Conservation (phyloP, 2,329 filamentous ascomycete species). For the Raffaelea ambrosiae region DNA sequence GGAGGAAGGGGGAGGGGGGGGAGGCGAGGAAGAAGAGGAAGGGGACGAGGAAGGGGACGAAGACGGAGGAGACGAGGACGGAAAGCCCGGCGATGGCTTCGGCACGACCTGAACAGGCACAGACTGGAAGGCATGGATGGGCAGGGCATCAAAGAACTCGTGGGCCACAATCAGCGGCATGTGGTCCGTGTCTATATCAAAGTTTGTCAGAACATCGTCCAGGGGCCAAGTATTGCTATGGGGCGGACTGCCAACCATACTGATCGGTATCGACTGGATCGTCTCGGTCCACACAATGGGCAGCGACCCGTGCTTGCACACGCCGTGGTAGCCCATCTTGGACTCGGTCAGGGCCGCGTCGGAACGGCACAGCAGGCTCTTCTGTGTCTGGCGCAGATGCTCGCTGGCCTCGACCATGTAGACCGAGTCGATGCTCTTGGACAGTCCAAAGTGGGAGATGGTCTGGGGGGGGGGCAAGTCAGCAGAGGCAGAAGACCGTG, state of each 20-base stretch:
- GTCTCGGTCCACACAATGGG: slow-evolving; percentile 90
- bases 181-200: slow-evolving; percentile 48
- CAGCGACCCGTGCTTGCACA: slow-evolving; percentile 63
- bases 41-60: slow-evolving; percentile 18
- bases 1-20: slow-evolving; percentile 25
- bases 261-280: slow-evolving; percentile 68
- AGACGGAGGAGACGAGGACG: slow-evolving; percentile 31
- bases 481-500: slow-evolving; percentile 2
- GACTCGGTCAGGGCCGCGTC: slow-evolving; percentile 59
- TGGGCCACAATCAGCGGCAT: slow-evolving; percentile 92
- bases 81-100: not conserved
- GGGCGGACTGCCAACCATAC: slow-evolving; percentile 34
- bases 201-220: not conserved
- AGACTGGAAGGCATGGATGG: slow-evolving; percentile 90
- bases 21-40: too few relatives aligned
- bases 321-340: slow-evolving; percentile 64
- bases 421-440: slow-evolving; percentile 70
- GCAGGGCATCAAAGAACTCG: slow-evolving; percentile 96
- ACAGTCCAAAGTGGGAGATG: slow-evolving; percentile 71
- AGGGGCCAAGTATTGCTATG: too few relatives aligned
- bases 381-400: slow-evolving; percentile 68
- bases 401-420: slow-evolving; percentile 93
- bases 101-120: slow-evolving; percentile 34
- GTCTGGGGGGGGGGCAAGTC: slow-evolving; percentile 47
- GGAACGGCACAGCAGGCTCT: slow-evolving; percentile 69